Evolutionary conservation across 164 flowering plant species (phyloP).

Genomic region (Brasenia schreberi): DNA sequence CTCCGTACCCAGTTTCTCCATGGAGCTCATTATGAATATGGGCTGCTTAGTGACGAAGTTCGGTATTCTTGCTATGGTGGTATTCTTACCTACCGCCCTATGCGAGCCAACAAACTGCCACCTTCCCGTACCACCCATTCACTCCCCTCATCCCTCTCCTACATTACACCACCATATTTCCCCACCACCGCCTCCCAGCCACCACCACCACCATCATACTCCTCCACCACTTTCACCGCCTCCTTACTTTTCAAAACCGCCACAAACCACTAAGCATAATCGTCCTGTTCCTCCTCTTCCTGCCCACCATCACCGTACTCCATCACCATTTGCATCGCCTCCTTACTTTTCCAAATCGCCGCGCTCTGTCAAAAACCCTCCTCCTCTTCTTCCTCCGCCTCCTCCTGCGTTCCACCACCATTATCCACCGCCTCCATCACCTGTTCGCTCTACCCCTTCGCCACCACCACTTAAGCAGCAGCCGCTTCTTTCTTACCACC

Average conservation of each 20-base stretch:
- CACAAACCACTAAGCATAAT: neutral
- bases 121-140: no score
- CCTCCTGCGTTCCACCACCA: neutral
- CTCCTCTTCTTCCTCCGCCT: neutral
- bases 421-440: neutral
- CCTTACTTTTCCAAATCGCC: neutral
- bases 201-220: neutral
- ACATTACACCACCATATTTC: no score
- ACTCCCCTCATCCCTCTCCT: no score
- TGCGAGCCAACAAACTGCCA: no score
- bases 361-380: neutral
- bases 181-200: no score
- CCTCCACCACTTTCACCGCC: neutral
- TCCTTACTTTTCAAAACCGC: neutral
- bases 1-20: no score
- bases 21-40: no score
- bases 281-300: neutral
- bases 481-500: neutral
- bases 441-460: neutral
- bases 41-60: no score
- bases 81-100: no score
- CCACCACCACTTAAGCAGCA: neutral
- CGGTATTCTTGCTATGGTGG: no score
- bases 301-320: neutral
- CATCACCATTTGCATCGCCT: neutral